Conservation (phyloP, 2,329 filamentous ascomycete genomes). For the Ophiostoma piceae region DNA sequence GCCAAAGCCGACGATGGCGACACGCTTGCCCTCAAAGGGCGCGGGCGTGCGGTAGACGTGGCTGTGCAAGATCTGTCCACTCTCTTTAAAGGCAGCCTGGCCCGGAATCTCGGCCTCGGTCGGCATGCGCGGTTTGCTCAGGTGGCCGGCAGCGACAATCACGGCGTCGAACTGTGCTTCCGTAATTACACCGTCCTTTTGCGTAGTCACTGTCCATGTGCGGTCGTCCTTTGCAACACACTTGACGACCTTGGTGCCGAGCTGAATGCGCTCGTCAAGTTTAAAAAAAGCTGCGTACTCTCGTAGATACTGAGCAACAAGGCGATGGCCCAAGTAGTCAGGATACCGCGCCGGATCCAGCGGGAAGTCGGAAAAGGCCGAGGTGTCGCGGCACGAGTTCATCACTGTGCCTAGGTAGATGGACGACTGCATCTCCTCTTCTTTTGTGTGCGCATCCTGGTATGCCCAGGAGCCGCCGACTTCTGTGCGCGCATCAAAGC, state of each 20-base stretch:
- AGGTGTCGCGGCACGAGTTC: conserved; percentile 38
- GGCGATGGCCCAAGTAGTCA: conserved; percentile 36
- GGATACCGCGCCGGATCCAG: conserved; percentile 37
- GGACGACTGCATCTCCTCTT: conserved; percentile 28
- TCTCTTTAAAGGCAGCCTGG: conserved; percentile 26
- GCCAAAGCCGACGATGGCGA: conserved; percentile 37
- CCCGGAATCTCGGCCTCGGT: conserved; percentile 31
- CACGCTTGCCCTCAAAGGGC: conserved; percentile 36
- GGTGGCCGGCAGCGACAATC: conserved; percentile 35
- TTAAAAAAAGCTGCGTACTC: conserved; percentile 36
- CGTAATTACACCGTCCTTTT: conserved; percentile 25
- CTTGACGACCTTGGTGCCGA: conserved; percentile 3
- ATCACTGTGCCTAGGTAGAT: conserved; percentile 35
- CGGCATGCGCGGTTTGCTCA: conserved; percentile 28
- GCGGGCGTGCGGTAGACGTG: conserved; percentile 36
- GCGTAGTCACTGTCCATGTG: not conserved
- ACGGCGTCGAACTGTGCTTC: conserved; percentile 33
- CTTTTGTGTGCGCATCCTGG: conserved; percentile 29
- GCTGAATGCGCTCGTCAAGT: not conserved
- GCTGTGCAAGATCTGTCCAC: conserved; percentile 35
- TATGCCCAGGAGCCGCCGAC: conserved; percentile 40
- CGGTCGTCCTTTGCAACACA: not conserved
- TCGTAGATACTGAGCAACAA: conserved; percentile 35
- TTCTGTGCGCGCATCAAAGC: conserved; percentile 35
- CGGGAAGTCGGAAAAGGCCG: conserved; percentile 39